Percentiles rank a stretch among this genome's conserved stretches.
These are phyloP conservation scores for Rhamnella rubrinervis DNA, from an alignment of 331 rosid species.

Conservation along the genomic window DNA sequence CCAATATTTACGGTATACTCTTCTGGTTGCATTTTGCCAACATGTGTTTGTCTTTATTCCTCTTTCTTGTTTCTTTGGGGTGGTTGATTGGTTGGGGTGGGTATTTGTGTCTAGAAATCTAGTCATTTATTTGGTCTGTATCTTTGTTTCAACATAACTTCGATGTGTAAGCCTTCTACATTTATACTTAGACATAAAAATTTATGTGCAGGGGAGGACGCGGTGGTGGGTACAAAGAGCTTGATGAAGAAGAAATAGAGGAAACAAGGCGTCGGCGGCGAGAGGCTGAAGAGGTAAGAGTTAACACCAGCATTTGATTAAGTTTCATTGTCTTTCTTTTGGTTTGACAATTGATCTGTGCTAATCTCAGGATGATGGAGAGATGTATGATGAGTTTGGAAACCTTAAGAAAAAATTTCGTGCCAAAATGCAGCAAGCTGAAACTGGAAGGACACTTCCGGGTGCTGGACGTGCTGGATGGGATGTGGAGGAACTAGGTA, in stretches of 20 bases:
- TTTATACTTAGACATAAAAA: conserved; percentile 12
- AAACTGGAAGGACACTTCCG: conserved; percentile 68
- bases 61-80: too few species aligned
- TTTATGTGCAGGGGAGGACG: conserved; percentile 84
- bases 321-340: not conserved
- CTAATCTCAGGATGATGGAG: conserved; percentile 82
- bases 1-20: too few species aligned
- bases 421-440: conserved; percentile 82
- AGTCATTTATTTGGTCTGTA: not conserved
- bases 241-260: conserved; percentile 96
- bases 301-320: conserved; percentile 16
- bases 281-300: conserved; percentile 91
- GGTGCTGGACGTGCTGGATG: conserved; percentile 99
- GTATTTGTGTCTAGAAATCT: not conserved
- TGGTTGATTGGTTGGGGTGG: too few species aligned
- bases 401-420: conserved; percentile 97
- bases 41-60: too few species aligned
- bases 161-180: not conserved
- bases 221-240: conserved; percentile 98
- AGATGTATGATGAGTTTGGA: conserved; percentile 97
- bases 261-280: conserved; percentile 93
- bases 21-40: too few species aligned
- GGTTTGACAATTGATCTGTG: conserved; percentile 21
- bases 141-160: not conserved
- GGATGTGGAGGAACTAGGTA: conserved; percentile 98